Evolutionary conservation across 1,284 basidiomycete genomes (phyloP).

Genomic region (Peniophora sp.): DNA sequence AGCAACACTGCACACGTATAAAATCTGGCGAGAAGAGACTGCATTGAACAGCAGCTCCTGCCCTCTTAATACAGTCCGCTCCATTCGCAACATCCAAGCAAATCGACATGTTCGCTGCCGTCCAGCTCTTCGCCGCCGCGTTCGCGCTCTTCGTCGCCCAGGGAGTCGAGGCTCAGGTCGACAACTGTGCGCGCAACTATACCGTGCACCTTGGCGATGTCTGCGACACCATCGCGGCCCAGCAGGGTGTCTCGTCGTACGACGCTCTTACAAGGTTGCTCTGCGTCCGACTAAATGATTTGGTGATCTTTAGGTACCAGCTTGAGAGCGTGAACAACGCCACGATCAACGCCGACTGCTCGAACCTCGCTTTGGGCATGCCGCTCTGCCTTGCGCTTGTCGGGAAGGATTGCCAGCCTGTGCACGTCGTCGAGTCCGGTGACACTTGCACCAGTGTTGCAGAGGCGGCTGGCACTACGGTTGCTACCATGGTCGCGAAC

Average conservation of each 20-base stretch:
- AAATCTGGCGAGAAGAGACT: too few relatives aligned
- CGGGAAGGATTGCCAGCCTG: slow-evolving; percentile 13
- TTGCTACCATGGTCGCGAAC: slow-evolving; percentile 34
- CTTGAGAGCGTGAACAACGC: slow-evolving; percentile 45
- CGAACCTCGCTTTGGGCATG: slow-evolving; percentile 41
- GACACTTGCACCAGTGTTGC: slow-evolving; percentile 35
- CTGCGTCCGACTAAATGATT: slow-evolving; percentile 3
- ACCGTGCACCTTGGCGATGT: slow-evolving; percentile 43
- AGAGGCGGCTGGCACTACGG: slow-evolving; percentile 23
- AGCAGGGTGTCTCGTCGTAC: slow-evolving; percentile 48
- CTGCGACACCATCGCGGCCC: slow-evolving; percentile 52
- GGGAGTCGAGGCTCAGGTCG: not conserved
- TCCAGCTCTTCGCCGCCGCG: not conserved
- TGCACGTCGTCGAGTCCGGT: slow-evolving; percentile 33
- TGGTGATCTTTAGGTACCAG: slow-evolving; percentile 39
- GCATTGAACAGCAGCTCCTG: too few relatives aligned
- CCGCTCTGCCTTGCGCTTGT: slow-evolving; percentile 37
- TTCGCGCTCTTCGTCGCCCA: not conserved
- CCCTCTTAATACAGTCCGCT: too few relatives aligned
- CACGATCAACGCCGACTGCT: slow-evolving; percentile 41
- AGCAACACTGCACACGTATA: too few relatives aligned
- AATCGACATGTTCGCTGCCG: not conserved
- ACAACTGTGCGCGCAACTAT: slow-evolving; percentile 43
- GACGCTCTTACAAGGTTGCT: slow-evolving; percentile 12
- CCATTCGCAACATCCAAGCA: too few relatives aligned